A percentile compares a stretch with the other conserved stretches of the same genome.
These are phyloP conservation scores for Cucurbita moschata DNA, from an alignment of 306 rosid species.

Conservation along the genomic window DNA sequence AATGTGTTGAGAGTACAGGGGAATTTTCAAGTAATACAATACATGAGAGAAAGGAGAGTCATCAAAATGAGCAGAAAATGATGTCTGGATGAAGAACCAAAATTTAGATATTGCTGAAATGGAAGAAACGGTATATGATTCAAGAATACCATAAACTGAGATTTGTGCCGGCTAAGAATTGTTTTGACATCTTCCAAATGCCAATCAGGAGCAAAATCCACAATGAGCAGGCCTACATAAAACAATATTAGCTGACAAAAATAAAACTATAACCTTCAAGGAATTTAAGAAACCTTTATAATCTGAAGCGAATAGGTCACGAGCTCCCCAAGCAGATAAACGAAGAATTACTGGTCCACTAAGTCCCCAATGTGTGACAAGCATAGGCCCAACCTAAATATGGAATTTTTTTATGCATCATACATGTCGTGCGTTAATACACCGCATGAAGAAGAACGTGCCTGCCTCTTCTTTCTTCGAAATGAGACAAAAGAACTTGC, in stretches of 20 bases:
- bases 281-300: slow-evolving; percentile 42
- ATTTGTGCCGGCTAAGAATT: slow-evolving; percentile 53
- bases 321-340: slow-evolving; percentile 94
- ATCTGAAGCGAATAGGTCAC: slow-evolving; percentile 47
- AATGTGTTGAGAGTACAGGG: slow-evolving; percentile 4
- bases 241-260: slow-evolving; percentile 15
- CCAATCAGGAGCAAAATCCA: slow-evolving; percentile 72
- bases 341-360: slow-evolving; percentile 90
- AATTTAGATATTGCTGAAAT: too few species aligned
- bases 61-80: neutral
- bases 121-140: neutral
- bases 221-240: slow-evolving; percentile 54
- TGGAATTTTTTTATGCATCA: neutral
- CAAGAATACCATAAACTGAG: slow-evolving; percentile 43
- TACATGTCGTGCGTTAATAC: slow-evolving; percentile 5
- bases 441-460: neutral
- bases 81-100: neutral
- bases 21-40: neutral
- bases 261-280: neutral
- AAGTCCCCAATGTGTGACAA: slow-evolving; percentile 94
- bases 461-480: neutral
- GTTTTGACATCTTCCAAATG: slow-evolving; percentile 54
- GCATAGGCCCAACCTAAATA: slow-evolving; percentile 68
- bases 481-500: slow-evolving; percentile 8
- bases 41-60: neutral